Percentiles rank a stretch among this genome's conserved stretches.
phyloP scores from a whole-genome alignment of 805 yeast species.

The Sugiyamaella valdiviana region DNA sequence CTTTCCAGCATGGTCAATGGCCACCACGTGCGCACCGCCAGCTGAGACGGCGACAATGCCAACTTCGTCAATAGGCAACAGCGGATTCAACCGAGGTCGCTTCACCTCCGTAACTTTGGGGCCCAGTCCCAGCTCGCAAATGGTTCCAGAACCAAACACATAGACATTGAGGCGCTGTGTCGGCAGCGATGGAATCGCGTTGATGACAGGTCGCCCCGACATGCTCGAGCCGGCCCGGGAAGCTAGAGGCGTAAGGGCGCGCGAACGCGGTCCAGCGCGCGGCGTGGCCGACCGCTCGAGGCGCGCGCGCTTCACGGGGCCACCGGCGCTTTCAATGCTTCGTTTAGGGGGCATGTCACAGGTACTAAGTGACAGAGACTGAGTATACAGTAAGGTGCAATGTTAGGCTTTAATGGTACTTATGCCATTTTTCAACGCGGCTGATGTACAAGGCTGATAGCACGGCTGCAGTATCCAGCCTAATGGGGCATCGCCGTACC shows the following conservation, averaged over 20 bases:
- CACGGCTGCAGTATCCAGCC: no score
- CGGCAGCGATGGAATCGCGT: conserved; percentile 29
- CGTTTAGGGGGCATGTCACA: not conserved
- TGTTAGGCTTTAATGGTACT: no score
- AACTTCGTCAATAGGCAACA: conserved; percentile 51
- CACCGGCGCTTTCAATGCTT: not conserved
- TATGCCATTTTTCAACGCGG: no score
- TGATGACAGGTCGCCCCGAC: conserved; percentile 13
- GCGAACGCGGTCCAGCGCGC: not conserved
- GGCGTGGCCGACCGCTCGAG: not conserved
- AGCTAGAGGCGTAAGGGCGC: not conserved
- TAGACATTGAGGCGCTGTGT: conserved; percentile 59
- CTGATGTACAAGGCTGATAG: no score
- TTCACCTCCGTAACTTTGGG: conserved; percentile 92
- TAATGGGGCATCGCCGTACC: no score
- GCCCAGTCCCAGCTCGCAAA: conserved; percentile 98
- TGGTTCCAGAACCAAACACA: conserved; percentile 94
- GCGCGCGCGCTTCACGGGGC: not conserved
- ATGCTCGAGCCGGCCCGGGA: not conserved
- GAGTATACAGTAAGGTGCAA: not conserved
- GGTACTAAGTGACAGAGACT: not conserved
- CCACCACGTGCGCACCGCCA: conserved; percentile 94
- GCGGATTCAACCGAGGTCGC: conserved; percentile 88
- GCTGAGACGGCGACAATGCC: conserved; percentile 82
- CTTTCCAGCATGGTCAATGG: conserved; percentile 64